These are phyloP conservation scores for Leccinum arenicola DNA, from an alignment of 768 basidiomycete species.

Conservation along the genomic window DNA sequence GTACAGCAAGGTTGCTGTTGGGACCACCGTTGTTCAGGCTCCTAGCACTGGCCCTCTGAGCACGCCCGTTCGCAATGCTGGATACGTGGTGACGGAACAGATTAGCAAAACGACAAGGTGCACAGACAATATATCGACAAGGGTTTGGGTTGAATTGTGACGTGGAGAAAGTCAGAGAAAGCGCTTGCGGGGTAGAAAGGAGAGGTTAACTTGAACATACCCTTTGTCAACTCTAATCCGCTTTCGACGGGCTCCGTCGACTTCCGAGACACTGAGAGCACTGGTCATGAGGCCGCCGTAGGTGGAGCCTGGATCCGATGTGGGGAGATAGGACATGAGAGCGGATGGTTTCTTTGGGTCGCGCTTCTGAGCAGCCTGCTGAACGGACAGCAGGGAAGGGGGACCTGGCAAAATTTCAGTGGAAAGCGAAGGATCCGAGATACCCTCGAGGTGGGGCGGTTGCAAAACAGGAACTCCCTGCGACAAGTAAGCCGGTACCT, in stretches of 20 bases:
- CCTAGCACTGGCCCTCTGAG: constrained; percentile 71
- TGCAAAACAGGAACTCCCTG: constrained; percentile 72
- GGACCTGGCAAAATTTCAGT: constrained; percentile 91
- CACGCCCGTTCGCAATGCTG: constrained; percentile 61
- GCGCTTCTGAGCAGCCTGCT: constrained; percentile 70
- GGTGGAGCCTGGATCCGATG: constrained; percentile 84
- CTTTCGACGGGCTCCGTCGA: constrained; percentile 68
- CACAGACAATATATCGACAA: constrained; percentile 22
- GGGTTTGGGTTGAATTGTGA: constrained; percentile 26
- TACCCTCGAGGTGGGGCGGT: constrained; percentile 76
- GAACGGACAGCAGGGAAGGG: constrained; percentile 68
- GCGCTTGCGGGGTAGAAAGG: constrained; percentile 21
- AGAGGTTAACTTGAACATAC: constrained; percentile 44
- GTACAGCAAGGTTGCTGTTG: constrained; percentile 35
- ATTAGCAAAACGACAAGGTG: constrained; percentile 11
- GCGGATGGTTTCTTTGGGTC: constrained; percentile 76
- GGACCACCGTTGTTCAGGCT: constrained; percentile 45
- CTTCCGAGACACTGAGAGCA: constrained; percentile 53
- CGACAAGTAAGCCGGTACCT: constrained; percentile 67
- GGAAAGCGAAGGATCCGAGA: constrained; percentile 67
- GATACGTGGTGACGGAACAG: constrained; percentile 8
- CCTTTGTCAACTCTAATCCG: constrained; percentile 71
- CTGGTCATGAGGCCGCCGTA: constrained; percentile 75
- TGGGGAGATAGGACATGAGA: constrained; percentile 75
- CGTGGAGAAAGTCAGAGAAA: constrained; percentile 23